These are phyloP conservation scores for Sporopachydermia cereana DNA, from an alignment of 1,139 yeast genomes.

Conservation along the genomic window DNA sequence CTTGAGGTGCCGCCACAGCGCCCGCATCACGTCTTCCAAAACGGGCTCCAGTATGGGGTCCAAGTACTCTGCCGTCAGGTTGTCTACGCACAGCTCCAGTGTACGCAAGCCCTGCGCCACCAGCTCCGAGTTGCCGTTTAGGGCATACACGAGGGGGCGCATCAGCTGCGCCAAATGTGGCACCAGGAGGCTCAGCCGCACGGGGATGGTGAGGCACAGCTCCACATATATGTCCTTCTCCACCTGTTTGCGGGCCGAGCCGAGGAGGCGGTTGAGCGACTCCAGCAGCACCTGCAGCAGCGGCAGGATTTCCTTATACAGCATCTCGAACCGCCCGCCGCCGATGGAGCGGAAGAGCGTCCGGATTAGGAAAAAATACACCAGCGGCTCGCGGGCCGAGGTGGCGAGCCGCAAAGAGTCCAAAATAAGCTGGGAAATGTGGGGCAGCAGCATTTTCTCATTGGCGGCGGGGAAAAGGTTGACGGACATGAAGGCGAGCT, in stretches of 20 bases:
- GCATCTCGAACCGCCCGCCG: slow-evolving; percentile 87
- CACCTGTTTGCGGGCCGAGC: slow-evolving; percentile 76
- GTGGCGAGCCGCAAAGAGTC: slow-evolving; percentile 74
- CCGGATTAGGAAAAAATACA: slow-evolving; percentile 78
- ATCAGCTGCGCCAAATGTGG: slow-evolving; percentile 84
- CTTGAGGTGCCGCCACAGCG: slow-evolving; percentile 80
- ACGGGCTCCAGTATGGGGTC: slow-evolving; percentile 97
- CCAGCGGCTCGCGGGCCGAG: slow-evolving; percentile 83
- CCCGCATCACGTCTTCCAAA: slow-evolving; percentile 84
- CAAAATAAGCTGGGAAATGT: slow-evolving; percentile 69
- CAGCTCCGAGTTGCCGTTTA: slow-evolving; percentile 83
- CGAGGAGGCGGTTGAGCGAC: slow-evolving; percentile 70
- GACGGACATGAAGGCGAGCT: slow-evolving; percentile 91
- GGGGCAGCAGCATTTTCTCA: slow-evolving; percentile 80
- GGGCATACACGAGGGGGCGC: slow-evolving; percentile 82
- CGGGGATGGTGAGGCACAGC: slow-evolving; percentile 91
- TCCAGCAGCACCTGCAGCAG: slow-evolving; percentile 77
- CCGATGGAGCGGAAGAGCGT: slow-evolving; percentile 89
- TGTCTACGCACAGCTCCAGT: slow-evolving; percentile 92
- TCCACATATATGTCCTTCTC: slow-evolving; percentile 93
- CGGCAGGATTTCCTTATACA: slow-evolving; percentile 89
- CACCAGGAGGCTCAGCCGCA: slow-evolving; percentile 79
- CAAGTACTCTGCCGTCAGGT: slow-evolving; percentile 88
- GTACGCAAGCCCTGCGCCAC: slow-evolving; percentile 92
- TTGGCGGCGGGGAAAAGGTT: slow-evolving; percentile 81